These are phyloP conservation scores for Neurospora tetraspora DNA, from an alignment of 495 filamentous ascomycete species.

Conservation along the genomic window DNA sequence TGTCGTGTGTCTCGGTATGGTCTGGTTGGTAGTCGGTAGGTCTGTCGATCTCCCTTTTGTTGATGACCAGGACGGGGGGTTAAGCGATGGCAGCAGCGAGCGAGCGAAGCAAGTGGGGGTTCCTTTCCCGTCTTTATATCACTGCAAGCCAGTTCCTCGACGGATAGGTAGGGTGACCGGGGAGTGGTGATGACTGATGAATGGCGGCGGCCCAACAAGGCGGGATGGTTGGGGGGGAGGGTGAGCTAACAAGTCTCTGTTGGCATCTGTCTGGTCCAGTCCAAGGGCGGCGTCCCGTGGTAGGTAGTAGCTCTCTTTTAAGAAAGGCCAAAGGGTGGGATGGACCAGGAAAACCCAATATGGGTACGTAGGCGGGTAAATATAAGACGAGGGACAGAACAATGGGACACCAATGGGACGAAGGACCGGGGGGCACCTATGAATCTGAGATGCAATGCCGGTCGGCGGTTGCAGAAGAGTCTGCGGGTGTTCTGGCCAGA, in stretches of 20 bases:
- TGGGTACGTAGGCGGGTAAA: conserved; percentile 25
- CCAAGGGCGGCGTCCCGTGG: neutral
- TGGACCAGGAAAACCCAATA: conserved; percentile 12
- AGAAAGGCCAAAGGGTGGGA: neutral
- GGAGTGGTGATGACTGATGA: neutral
- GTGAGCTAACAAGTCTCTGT: neutral
- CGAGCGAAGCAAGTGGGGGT: neutral
- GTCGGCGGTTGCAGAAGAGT: conserved; percentile 5
- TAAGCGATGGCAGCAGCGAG: neutral
- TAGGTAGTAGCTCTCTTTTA: neutral
- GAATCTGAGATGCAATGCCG: conserved; percentile 26
- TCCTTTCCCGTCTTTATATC: neutral
- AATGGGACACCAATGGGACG: conserved; percentile 21
- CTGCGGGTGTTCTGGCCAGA: neutral
- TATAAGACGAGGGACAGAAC: conserved; percentile 15
- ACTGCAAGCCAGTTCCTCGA: neutral
- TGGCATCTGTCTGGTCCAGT: neutral
- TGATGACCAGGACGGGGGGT: neutral
- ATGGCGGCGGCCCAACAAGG: neutral
- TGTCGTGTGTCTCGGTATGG: neutral
- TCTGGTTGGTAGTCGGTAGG: neutral
- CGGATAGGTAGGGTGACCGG: neutral
- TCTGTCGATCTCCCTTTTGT: neutral
- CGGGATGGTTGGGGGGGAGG: neutral
- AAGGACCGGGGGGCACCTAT: neutral